phyloP scores from a whole-genome alignment of 345 rosid species.

The Bretschneidera sinensis region DNA sequence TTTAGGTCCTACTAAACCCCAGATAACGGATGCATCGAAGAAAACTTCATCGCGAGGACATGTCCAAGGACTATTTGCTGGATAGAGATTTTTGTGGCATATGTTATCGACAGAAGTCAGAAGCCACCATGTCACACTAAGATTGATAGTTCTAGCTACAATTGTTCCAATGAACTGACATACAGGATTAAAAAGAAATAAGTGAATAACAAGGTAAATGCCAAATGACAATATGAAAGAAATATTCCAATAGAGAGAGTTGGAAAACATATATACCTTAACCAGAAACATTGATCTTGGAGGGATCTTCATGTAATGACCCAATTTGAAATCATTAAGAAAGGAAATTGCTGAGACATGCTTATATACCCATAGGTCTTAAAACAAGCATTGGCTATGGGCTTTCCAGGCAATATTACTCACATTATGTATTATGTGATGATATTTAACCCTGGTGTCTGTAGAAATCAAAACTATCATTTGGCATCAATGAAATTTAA shows the following conservation, averaged over 20 bases:
- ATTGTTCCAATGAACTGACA: conserved; percentile 34
- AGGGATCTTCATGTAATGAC: conserved; percentile 41
- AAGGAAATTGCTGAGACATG: conserved; percentile 36
- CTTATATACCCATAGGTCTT: conserved; percentile 38
- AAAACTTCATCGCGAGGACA: conserved; percentile 30
- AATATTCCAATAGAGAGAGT: too few species aligned
- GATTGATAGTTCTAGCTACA: conserved; percentile 34
- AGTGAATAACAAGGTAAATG: not conserved
- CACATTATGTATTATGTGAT: conserved; percentile 37
- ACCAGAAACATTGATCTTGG: conserved; percentile 40
- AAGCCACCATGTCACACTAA: conserved; percentile 37
- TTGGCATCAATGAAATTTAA: not conserved
- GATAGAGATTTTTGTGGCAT: conserved; percentile 22
- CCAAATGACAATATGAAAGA: not conserved
- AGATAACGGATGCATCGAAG: conserved; percentile 37
- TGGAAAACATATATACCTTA: too few species aligned
- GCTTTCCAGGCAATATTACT: conserved; percentile 25
- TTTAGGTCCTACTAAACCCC: conserved; percentile 34
- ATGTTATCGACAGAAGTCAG: conserved; percentile 19
- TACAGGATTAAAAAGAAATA: not conserved
- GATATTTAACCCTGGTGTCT: conserved; percentile 40
- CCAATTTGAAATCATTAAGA: conserved; percentile 34
- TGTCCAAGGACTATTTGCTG: conserved; percentile 29
- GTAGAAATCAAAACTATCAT: not conserved
- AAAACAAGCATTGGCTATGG: conserved; percentile 36